Conservation (phyloP, 805 yeast species). For the Ogataea paradorogensis region DNA sequence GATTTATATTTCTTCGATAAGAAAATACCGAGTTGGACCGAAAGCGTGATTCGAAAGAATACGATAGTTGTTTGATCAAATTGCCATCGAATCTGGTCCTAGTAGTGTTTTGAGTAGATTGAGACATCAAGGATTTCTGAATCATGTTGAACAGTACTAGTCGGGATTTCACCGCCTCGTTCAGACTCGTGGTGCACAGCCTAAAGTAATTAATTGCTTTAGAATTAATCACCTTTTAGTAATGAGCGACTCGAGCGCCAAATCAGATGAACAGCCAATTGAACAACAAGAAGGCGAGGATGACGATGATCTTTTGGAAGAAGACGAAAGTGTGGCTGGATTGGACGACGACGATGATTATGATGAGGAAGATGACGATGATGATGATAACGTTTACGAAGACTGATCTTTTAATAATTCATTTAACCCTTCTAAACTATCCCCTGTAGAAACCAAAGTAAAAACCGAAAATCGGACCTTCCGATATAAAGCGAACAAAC, state of each 20-base stretch:
- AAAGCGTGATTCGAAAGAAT: background rate
- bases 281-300: background rate
- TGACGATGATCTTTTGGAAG: conserved; percentile 9
- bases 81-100: too few relatives aligned
- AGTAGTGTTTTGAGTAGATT: too few relatives aligned
- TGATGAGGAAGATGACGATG: conserved; percentile 10
- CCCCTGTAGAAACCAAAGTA: conserved; percentile 10
- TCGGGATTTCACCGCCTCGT: background rate
- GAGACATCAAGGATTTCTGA: too few relatives aligned
- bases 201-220: background rate
- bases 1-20: background rate
- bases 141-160: too few relatives aligned
- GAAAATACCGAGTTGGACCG: background rate
- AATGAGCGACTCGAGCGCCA: background rate
- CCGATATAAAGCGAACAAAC: conserved; percentile 6
- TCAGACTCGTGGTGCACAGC: conserved; percentile 1
- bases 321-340: conserved; percentile 13
- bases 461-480: conserved; percentile 1
- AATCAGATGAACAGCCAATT: background rate
- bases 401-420: background rate
- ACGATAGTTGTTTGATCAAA: too few relatives aligned
- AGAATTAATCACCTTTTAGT: background rate
- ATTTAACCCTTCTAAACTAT: conserved; percentile 7
- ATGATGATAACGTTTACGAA: conserved; percentile 7
- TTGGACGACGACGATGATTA: conserved; percentile 9